Conservation (phyloP, 495 filamentous ascomycete species). For the Xylaria telfairii region DNA sequence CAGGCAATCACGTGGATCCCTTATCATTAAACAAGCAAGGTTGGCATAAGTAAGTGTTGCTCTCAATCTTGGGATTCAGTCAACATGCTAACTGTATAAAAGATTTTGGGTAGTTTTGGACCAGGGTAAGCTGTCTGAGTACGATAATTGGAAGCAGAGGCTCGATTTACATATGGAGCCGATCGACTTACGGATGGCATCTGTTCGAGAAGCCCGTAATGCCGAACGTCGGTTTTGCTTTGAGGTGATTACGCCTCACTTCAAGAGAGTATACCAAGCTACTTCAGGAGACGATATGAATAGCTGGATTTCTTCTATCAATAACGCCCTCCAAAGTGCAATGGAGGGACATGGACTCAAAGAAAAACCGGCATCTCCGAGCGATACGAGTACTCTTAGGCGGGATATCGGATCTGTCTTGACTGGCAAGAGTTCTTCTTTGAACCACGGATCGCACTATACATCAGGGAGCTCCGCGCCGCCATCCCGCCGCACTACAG, state of each 20-base stretch:
- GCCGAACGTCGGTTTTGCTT: conserved; percentile 97
- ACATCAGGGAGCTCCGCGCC: conserved; percentile 63
- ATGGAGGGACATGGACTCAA: conserved; percentile 77
- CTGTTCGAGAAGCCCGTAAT: conserved; percentile 92
- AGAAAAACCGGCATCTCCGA: conserved; percentile 54
- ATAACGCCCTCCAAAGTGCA: conserved; percentile 95
- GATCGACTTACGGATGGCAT: conserved; percentile 96
- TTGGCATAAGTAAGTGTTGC: conserved; percentile 90
- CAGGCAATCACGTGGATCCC: conserved; percentile 93
- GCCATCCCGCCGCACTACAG: conserved; percentile 80
- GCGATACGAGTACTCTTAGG: conserved; percentile 62
- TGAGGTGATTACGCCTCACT: conserved; percentile 96
- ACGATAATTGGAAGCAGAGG: conserved; percentile 99
- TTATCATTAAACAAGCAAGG: conserved; percentile 94
- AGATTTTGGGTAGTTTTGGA: conserved; percentile 99
- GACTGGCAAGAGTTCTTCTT: conserved; percentile 89
- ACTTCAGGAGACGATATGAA: conserved; percentile 98
- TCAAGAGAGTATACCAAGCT: conserved; percentile 95
- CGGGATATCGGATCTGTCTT: conserved; percentile 89
- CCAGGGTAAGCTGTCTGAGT: conserved; percentile 94
- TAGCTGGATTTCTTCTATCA: conserved; percentile 94
- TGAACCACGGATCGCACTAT: conserved; percentile 61
- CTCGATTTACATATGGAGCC: conserved; percentile 97
- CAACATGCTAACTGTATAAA: conserved; percentile 24
- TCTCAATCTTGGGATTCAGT: neutral